phyloP scores from a whole-genome alignment of 257 asterid species.

The Solanum etuberosum region DNA sequence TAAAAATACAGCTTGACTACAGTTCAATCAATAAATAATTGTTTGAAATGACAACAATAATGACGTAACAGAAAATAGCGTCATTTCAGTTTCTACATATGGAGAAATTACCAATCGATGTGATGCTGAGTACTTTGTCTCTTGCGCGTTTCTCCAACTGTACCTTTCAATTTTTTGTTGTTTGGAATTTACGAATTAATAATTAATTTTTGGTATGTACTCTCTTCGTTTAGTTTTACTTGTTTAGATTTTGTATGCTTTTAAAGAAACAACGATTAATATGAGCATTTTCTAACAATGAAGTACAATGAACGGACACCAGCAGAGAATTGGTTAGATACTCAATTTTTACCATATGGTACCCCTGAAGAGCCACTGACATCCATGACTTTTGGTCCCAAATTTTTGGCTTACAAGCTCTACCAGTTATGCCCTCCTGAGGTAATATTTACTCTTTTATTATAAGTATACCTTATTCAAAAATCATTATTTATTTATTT shows the following conservation, averaged over 20 bases:
- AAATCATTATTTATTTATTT: too few relatives aligned
- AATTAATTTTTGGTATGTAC: too few relatives aligned
- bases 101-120: not conserved
- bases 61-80: not conserved
- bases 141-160: not conserved
- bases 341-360: conserved; percentile 23
- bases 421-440: conserved; percentile 25
- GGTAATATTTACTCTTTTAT: conserved; percentile 13
- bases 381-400: conserved; percentile 30
- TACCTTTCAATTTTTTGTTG: not conserved
- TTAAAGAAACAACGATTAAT: too few relatives aligned
- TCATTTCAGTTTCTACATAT: not conserved
- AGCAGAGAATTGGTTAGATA: conserved; percentile 32
- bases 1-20: not conserved
- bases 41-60: not conserved
- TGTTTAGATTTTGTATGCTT: too few relatives aligned
- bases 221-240: too few relatives aligned
- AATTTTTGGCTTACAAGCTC: conserved; percentile 14
- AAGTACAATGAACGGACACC: conserved; percentile 23
- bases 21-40: too few relatives aligned
- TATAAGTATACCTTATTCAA: not conserved
- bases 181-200: too few relatives aligned
- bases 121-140: not conserved
- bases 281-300: not conserved
- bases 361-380: conserved; percentile 19